Percentiles rank a stretch among this genome's conserved stretches.
Evolutionary conservation across 257 asterid species (phyloP).

Genomic region (Capsicum rhomboideum): DNA sequence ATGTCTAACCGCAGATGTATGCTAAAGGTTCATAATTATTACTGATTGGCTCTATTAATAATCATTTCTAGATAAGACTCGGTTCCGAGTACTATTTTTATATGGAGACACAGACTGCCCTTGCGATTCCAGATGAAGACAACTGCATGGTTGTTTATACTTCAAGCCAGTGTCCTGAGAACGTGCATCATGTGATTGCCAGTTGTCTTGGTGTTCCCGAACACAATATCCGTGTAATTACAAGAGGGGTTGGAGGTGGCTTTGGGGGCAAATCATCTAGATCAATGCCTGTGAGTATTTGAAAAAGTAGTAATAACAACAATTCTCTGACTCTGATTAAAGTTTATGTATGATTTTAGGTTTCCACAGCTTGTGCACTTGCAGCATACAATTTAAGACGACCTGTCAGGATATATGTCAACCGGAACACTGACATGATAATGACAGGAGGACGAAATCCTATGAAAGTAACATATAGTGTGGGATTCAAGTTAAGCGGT

Average conservation of each 20-base stretch:
- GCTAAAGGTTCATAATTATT: not conserved
- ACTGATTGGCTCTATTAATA: not conserved
- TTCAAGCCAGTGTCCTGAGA: not conserved
- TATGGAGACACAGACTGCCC: constrained; percentile 71
- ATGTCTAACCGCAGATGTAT: no score
- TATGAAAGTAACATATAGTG: constrained; percentile 59
- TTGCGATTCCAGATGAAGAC: constrained; percentile 81
- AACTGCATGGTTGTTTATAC: constrained; percentile 52
- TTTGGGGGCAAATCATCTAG: constrained; percentile 63
- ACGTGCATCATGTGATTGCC: not conserved
- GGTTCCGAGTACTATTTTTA: constrained; percentile 64
- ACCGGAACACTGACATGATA: constrained; percentile 65
- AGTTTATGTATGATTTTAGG: constrained; percentile 23
- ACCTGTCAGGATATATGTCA: constrained; percentile 59
- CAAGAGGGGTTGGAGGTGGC: constrained; percentile 54
- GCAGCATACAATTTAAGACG: constrained; percentile 63
- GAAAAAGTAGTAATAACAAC: not conserved
- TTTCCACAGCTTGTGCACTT: constrained; percentile 70
- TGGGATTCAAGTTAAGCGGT: constrained; percentile 61
- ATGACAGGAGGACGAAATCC: constrained; percentile 77
- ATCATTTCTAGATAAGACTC: constrained; percentile 40
- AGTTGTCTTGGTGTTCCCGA: not conserved
- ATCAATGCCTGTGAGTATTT: constrained; percentile 47
- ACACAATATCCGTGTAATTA: not conserved
- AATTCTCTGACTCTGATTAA: not conserved